Base-by-base conservation (phyloP, 2,329 filamentous ascomycete species). In the Sporothrix euskadiensis region DNA sequence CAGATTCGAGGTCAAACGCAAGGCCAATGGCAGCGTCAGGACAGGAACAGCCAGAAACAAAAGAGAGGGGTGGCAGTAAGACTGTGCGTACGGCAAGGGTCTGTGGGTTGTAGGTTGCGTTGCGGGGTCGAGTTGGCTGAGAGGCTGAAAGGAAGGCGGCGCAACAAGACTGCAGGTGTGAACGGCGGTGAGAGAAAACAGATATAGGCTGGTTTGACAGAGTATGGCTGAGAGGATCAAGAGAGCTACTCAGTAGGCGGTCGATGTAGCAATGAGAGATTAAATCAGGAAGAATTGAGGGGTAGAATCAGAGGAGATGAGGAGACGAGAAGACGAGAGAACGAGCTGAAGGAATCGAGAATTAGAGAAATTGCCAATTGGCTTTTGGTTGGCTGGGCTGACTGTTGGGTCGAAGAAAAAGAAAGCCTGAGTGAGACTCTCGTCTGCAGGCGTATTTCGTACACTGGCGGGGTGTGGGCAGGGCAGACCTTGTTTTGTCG, bases 401-500 rank as follows among this genome's bases (percentile, higher is more conserved):
- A 8, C 35, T 35, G 4, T 35, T 35, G 35, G 35, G 8, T 35
- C 35, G 35, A 35, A 35, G 47, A n/a, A 52, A 52, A 35, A 35
- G 47, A n/a, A 52, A 52, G 47, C 47, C 47, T 19, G 47, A 65
- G 10, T 19, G 47, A 65, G 10, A 41, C n/a, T n/a, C n/a, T n/a
- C n/a, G 57, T 39, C 61, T 44, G 39, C 6, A 47, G 61, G 7
- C 12, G 61, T 66, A 47, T 14, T 35, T 61, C 8, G 35, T 30
- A 10, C 14, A 16, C 35, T 54, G 66, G 66, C 66, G 47, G 68
- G 47, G 47, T 39, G 44, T 14, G 41, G 56, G n/a, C 56, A 73
- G 52, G 41, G 66, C 56, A 56, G 65, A 26, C 44, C 66, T 69
- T 69, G 69, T 71, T 61, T 56, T 71, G 56, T 71, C 56, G 35